phyloP scores from a whole-genome alignment of 768 basidiomycete genomes.

The Phallus indusiatus region DNA sequence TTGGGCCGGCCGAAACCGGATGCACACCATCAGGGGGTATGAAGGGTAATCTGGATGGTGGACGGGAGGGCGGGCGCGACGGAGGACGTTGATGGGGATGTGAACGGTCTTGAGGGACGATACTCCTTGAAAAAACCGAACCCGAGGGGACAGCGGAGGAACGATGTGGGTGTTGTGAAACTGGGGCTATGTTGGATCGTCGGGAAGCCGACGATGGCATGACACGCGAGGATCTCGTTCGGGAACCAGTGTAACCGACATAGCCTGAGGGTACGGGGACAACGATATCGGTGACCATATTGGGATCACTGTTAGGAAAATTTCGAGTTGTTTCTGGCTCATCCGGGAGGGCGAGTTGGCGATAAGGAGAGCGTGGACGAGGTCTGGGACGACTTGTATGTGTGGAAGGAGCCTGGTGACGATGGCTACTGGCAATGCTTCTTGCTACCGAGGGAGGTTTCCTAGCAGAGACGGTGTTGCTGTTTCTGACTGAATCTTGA shows the following conservation, averaged over 20 bases:
- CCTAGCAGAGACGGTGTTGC: background rate
- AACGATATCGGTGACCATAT: background rate
- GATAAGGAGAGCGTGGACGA: background rate
- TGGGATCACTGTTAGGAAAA: background rate
- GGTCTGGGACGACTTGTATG: background rate
- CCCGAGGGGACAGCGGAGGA: background rate
- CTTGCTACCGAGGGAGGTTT: background rate
- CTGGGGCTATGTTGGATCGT: too few species aligned
- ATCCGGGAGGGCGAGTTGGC: background rate
- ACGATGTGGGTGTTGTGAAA: too few species aligned
- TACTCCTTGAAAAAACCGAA: background rate
- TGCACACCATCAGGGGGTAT: background rate
- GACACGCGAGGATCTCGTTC: background rate
- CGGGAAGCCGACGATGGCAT: too few species aligned
- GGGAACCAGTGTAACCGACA: background rate
- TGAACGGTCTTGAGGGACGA: background rate
- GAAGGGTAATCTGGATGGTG: background rate
- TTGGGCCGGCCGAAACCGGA: background rate
- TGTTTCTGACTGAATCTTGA: background rate
- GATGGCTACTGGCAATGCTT: background rate
- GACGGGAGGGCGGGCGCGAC: background rate
- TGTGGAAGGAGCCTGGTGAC: background rate
- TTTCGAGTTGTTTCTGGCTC: background rate
- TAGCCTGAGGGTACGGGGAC: background rate
- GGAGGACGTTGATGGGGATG: background rate